Evolutionary conservation across 73 alveolate genomes (phyloP), one percentile per base, ranked within the genome.

Genomic region (Paramecium bursaria): DNA sequence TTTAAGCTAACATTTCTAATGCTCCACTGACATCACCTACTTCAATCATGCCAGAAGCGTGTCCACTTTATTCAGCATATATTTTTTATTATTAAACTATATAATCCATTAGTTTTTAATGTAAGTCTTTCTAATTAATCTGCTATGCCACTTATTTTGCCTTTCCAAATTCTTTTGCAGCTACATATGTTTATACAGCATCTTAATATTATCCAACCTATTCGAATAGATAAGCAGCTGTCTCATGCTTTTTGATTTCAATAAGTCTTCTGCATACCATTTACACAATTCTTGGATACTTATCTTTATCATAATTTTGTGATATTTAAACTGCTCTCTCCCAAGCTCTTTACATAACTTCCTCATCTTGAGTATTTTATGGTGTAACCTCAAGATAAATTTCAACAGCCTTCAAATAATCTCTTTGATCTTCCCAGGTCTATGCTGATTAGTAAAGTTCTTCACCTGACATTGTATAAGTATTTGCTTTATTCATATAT

Each of bases 191-290:
- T 17, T 85, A 87, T 11, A 96, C 92, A 11, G 99, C 99, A 87
- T 94, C 98, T 86, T 95, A 98, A 91, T 90, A 96, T 91, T 91
- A 94, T 6, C 99, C 99, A 55, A 95, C 95, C 73, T 92, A 88
- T 75, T 95, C 99, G 87, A 88, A 95, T 74, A 97, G 87, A 82
- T 95, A 97, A 3, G 99, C 99, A 39, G 99, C 98, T 14, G 97
- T 75, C 25, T 88, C 96, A 74, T 89, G 91, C 85, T 92, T 95
- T 52, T 90, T 86, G 19, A 97, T 91, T 48, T 91, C 94, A 22
- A 86, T 61, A 47, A 97, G 92, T 94, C 98, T 95, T 29, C 91
- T 80, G 3, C 98, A 97, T 29, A 95, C 99, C 61, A 96, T 91
- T 54, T 87, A 86, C 0, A 97, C 98, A 19, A 97, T 97, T 76